Evolutionary conservation across 2,329 filamentous ascomycete genomes (phyloP).

Genomic region (Botrytis aclada): DNA sequence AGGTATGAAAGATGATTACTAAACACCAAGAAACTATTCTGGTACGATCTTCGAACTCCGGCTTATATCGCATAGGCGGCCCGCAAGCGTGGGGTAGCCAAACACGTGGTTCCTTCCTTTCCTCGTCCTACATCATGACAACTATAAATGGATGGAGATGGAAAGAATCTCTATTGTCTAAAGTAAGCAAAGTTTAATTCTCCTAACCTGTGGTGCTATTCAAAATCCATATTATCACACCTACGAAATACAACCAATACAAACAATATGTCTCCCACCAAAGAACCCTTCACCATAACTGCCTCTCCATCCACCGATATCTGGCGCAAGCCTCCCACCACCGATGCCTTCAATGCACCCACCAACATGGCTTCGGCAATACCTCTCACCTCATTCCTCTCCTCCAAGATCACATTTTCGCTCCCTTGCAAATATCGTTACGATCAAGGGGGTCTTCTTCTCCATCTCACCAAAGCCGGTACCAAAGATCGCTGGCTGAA

Average conservation of each 20-base stretch:
- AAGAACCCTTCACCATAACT: conserved; percentile 8
- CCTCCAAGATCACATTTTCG: conserved; percentile 5
- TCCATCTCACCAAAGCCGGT: background rate
- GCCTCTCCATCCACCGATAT: conserved; percentile 4
- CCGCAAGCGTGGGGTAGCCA: background rate
- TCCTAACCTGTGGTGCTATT: background rate
- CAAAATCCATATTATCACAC: background rate
- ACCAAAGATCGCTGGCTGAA: conserved; percentile 12
- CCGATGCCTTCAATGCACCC: conserved; percentile 15
- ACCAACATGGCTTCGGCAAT: background rate
- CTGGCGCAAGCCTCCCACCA: conserved; percentile 18
- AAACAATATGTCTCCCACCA: conserved; percentile 3
- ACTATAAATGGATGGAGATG: background rate
- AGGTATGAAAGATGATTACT: background rate
- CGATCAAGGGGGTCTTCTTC: conserved; percentile 17
- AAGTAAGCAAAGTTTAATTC: background rate
- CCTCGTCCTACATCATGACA: background rate
- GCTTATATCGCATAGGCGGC: background rate
- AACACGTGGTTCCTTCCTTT: background rate
- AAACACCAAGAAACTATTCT: background rate
- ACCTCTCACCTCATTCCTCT: conserved; percentile 5
- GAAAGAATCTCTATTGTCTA: background rate
- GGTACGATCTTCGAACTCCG: background rate
- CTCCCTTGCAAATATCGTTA: conserved; percentile 9
- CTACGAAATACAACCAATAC: background rate